phyloP scores from a whole-genome alignment of 805 yeast genomes.

The Ogataea paradorogensis region DNA sequence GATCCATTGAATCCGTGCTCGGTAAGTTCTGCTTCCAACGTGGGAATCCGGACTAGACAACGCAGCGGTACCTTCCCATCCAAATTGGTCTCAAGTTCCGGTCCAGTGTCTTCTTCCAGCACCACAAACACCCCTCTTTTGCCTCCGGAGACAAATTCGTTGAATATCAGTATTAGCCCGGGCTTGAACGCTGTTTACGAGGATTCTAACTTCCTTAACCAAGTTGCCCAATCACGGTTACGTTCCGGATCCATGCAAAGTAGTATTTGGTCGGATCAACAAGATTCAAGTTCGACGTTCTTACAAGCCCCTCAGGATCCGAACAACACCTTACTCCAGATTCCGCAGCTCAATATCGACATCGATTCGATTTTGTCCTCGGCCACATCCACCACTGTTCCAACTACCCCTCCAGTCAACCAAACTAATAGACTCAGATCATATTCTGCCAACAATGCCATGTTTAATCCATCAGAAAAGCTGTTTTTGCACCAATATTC shows the following conservation, averaged over 20 bases:
- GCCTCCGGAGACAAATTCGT: slow-evolving; percentile 13
- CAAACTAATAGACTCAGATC: slow-evolving; percentile 42
- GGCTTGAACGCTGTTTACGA: slow-evolving; percentile 27
- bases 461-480: slow-evolving; percentile 29
- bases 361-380: slow-evolving; percentile 20
- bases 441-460: slow-evolving; percentile 43
- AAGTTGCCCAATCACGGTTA: slow-evolving; percentile 33
- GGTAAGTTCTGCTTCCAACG: slow-evolving; percentile 28
- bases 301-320: slow-evolving; percentile 16
- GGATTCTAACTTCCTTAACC: slow-evolving; percentile 20
- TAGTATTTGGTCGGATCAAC: slow-evolving; percentile 57
- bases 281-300: slow-evolving; percentile 18
- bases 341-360: slow-evolving; percentile 28
- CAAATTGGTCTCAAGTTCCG: slow-evolving; percentile 36
- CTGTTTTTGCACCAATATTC: slow-evolving; percentile 24
- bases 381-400: slow-evolving; percentile 19
- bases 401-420: slow-evolving; percentile 19
- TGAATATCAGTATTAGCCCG: slow-evolving; percentile 25
- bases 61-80: slow-evolving; percentile 83
- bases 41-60: slow-evolving; percentile 53
- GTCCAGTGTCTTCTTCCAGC: slow-evolving; percentile 19
- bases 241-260: slow-evolving; percentile 56
- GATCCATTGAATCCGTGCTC: slow-evolving; percentile 18
- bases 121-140: slow-evolving; percentile 20
- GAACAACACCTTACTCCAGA: slow-evolving; percentile 18